These are phyloP conservation scores for Sclerotinia borealis DNA, from an alignment of 2,329 filamentous ascomycete genomes.

Conservation along the genomic window DNA sequence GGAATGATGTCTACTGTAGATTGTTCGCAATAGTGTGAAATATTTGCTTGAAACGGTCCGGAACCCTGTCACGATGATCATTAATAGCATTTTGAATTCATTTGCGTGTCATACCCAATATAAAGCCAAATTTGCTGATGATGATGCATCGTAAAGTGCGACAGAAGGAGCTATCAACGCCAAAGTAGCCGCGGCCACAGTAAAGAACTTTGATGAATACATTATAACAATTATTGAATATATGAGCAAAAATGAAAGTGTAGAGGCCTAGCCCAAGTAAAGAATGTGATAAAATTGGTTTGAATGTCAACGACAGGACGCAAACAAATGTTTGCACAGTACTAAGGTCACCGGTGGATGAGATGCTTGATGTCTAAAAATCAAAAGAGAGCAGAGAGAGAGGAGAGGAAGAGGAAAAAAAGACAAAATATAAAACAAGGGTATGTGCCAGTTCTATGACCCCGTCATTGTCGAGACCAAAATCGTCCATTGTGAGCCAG, in stretches of 20 bases:
- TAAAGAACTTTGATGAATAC: constrained; percentile 26
- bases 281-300: constrained; percentile 27
- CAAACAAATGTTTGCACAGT: constrained; percentile 33
- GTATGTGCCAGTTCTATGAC: background rate
- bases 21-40: constrained; percentile 37
- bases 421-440: background rate
- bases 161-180: constrained; percentile 22
- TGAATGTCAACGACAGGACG: constrained; percentile 32
- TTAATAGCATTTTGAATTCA: background rate
- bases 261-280: constrained; percentile 17
- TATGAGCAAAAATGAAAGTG: constrained; percentile 14
- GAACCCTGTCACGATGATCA: constrained; percentile 33
- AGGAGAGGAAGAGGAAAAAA: constrained; percentile 15
- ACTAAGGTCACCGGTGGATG: constrained; percentile 19
- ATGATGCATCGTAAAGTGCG: constrained; percentile 30
- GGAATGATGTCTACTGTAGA: constrained; percentile 39
- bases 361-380: constrained; percentile 20
- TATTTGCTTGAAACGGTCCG: constrained; percentile 35
- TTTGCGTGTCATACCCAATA: constrained; percentile 36
- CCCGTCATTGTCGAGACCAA: background rate
- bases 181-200: constrained; percentile 24
- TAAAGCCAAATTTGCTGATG: constrained; percentile 37
- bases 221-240: constrained; percentile 25
- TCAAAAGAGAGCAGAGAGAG: constrained; percentile 12
- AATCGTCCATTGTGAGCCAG: background rate